Conservation (phyloP, 2,329 filamentous ascomycete genomes). For the Claviceps monticola region DNA sequence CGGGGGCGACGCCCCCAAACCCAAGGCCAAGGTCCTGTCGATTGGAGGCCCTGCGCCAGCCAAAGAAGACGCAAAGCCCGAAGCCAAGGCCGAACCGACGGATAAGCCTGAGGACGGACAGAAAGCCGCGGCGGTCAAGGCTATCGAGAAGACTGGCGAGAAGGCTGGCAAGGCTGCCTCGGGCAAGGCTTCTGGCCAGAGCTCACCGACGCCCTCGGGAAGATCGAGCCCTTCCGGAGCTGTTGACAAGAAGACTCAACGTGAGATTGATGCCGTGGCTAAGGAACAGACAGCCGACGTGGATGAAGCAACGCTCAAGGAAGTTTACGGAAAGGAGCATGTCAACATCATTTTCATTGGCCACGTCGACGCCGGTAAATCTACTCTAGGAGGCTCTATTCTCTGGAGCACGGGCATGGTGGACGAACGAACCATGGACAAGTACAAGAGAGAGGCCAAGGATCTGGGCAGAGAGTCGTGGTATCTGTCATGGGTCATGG, state of each 20-base stretch:
- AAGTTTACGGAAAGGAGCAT: slow-evolving; percentile 89
- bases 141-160: slow-evolving; percentile 82
- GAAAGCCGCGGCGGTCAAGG: slow-evolving; percentile 77
- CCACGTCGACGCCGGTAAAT: slow-evolving; percentile 97
- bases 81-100: slow-evolving; percentile 34
- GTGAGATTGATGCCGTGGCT: slow-evolving; percentile 70
- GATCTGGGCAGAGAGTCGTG: slow-evolving; percentile 93
- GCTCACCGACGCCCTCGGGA: slow-evolving; percentile 71
- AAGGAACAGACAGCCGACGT: slow-evolving; percentile 70
- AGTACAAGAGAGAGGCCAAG: slow-evolving; percentile 94
- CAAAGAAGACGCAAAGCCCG: slow-evolving; percentile 31
- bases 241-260: slow-evolving; percentile 38
- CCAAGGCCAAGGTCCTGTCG: slow-evolving; percentile 33
- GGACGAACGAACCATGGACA: slow-evolving; percentile 96
- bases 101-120: slow-evolving; percentile 54
- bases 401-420: slow-evolving; percentile 95
- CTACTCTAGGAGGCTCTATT: slow-evolving; percentile 85
- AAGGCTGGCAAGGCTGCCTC: slow-evolving; percentile 28
- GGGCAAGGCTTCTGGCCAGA: slow-evolving; percentile 47
- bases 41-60: slow-evolving; percentile 23
- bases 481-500: slow-evolving; percentile 97
- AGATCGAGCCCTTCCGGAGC: slow-evolving; percentile 59
- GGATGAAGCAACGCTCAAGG: slow-evolving; percentile 61
- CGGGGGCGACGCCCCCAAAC: slow-evolving; percentile 43
- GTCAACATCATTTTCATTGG: slow-evolving; percentile 97